Evolutionary conservation across 2,329 filamentous ascomycete genomes (phyloP).

Genomic region (Venturia effusa): DNA sequence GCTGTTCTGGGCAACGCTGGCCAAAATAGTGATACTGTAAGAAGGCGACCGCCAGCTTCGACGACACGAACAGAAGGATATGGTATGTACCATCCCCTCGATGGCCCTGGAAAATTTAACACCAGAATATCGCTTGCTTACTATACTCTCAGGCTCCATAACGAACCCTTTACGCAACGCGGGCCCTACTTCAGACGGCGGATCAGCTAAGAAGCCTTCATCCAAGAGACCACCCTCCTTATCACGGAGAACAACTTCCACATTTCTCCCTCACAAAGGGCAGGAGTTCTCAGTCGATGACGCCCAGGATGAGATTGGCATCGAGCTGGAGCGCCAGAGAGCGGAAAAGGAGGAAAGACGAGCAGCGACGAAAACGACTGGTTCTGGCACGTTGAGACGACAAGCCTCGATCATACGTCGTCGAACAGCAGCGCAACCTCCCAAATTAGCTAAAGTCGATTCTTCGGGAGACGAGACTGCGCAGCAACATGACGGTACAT

Average conservation of each 20-base stretch:
- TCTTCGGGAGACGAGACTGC: constrained; percentile 37
- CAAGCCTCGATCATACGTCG: constrained; percentile 42
- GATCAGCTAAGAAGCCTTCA: not conserved
- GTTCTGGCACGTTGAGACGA: constrained; percentile 33
- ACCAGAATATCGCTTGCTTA: not conserved
- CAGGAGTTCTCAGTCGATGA: constrained; percentile 89
- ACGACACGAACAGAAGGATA: constrained; percentile 10
- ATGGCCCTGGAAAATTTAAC: not conserved
- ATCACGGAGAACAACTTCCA: constrained; percentile 61
- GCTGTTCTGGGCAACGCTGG: constrained; percentile 3
- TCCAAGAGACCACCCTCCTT: constrained; percentile 6
- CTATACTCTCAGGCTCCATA: not conserved
- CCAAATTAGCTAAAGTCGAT: constrained; percentile 37
- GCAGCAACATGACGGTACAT: constrained; percentile 8
- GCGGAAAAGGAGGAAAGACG: constrained; percentile 20
- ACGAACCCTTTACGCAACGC: not conserved
- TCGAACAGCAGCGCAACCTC: constrained; percentile 34
- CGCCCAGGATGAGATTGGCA: constrained; percentile 67
- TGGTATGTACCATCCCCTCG: constrained; percentile 5
- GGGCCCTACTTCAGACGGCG: not conserved
- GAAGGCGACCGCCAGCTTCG: constrained; percentile 1
- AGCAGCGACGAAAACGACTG: constrained; percentile 17
- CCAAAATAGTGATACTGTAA: constrained; percentile 10
- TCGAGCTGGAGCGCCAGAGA: constrained; percentile 43
- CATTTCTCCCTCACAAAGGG: constrained; percentile 63